Conservation (phyloP, 495 filamentous ascomycete genomes). For the Cudoniella acicularis region DNA sequence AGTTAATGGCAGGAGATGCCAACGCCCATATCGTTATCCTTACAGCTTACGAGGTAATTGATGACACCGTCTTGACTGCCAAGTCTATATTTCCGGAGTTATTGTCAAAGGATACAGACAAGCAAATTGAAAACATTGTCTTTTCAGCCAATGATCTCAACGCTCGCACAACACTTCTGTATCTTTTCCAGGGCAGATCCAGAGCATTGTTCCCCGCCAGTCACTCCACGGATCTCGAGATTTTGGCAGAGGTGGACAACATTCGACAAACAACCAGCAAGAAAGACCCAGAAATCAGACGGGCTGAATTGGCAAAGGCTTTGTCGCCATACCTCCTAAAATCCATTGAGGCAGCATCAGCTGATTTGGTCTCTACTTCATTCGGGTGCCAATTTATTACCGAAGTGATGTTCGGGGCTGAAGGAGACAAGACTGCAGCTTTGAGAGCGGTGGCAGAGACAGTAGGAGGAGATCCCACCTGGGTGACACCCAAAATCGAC, state of each 20-base stretch:
- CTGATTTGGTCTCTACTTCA: conserved; percentile 62
- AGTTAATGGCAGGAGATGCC: conserved; percentile 73
- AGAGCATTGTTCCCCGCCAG: conserved; percentile 63
- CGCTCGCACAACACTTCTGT: conserved; percentile 77
- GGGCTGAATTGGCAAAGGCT: conserved; percentile 68
- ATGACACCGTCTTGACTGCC: conserved; percentile 85
- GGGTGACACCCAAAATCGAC: conserved; percentile 35
- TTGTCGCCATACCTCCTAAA: conserved; percentile 65
- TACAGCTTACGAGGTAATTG: conserved; percentile 81
- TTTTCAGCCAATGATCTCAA: conserved; percentile 61
- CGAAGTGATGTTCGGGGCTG: conserved; percentile 74
- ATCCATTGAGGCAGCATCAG: conserved; percentile 63
- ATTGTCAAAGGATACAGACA: conserved; percentile 59
- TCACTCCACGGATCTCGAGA: conserved; percentile 54
- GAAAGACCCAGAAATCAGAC: conserved; percentile 75
- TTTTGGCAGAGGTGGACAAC: conserved; percentile 70
- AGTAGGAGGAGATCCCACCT: conserved; percentile 58
- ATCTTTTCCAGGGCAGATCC: conserved; percentile 70
- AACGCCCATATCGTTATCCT: conserved; percentile 79
- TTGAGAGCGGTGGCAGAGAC: conserved; percentile 68
- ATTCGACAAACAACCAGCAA: conserved; percentile 80
- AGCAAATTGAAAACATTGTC: conserved; percentile 59
- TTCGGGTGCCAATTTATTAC: conserved; percentile 85
- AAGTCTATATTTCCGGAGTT: conserved; percentile 84
- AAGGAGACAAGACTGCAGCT: conserved; percentile 66